Evolutionary conservation across 2,329 filamentous ascomycete species (phyloP), one percentile per base, ranked within the genome.

Genomic region (Fusarium ramigenum): DNA sequence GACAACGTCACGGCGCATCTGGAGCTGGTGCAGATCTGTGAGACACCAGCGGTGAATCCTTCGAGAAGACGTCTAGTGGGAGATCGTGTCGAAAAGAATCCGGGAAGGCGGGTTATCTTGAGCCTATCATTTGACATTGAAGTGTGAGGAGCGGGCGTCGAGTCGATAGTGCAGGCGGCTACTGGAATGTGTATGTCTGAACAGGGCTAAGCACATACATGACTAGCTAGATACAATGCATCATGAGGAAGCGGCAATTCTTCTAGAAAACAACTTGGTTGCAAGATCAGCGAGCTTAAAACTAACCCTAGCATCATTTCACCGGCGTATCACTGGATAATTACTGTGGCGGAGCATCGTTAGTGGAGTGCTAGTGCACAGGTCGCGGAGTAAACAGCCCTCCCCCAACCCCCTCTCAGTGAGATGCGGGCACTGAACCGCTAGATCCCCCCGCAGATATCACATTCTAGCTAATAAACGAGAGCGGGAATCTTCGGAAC

Each of bases 1-100:
- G 18, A 69, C 66, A 69, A 42, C 34, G 66, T 69, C 44, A 64
- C 66, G 53, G 16, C 25, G 50, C 58, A 69, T 69, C 63, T 69
- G 47, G 58, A 36, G 66, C n/a, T 61, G 37, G 47, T 39, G 65
- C 54, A 67, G 46, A 54, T 68, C 54, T 21, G 21, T 23, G 28
- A 54, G 47, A 68, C 40, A 39, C 40, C 42, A 64, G 50, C 36
- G 65, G 65, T 69, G 58, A 64, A 69, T 39, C 30, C 49, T 60
- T 57, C 43, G 21, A 49, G 42, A 63, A 28, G 18, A 19, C 6
- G 12, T 40, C n/a, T 34, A 63, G 60, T 28, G 50, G 10, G 37
- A 37, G 28, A 36, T 9, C 21, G 2, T 14, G 21, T 37, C 42
- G 63, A 21, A 52, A 57, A 58, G 50, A 53, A 34, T 12, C 28